A percentile compares a stretch with the other conserved stretches of the same genome.
These are phyloP conservation scores for Diaporthe caulivora DNA, from an alignment of 2,329 filamentous ascomycete species.

Conservation along the genomic window DNA sequence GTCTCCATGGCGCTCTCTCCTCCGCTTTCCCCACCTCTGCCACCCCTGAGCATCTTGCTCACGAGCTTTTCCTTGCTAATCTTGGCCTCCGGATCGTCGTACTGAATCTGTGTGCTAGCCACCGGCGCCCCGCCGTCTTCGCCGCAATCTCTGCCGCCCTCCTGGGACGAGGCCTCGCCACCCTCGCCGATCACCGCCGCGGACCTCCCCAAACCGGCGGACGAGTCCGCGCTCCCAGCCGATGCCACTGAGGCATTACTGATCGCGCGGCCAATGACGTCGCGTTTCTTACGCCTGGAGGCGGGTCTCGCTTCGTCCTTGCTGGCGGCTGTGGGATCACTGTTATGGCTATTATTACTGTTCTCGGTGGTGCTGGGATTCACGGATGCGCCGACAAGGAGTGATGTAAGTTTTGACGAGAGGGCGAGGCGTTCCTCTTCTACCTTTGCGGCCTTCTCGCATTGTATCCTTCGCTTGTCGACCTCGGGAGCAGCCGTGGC, in stretches of 20 bases:
- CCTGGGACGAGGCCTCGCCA: conserved; percentile 35
- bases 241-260: conserved; percentile 69
- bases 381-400: conserved; percentile 50
- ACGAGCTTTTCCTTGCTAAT: conserved; percentile 58
- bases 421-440: conserved; percentile 56
- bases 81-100: conserved; percentile 63
- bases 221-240: conserved; percentile 57
- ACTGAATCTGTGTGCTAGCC: conserved; percentile 64
- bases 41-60: conserved; percentile 54
- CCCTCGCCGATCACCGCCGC: conserved; percentile 40
- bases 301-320: conserved; percentile 28
- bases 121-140: conserved; percentile 49
- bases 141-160: conserved; percentile 31
- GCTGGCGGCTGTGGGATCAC: conserved; percentile 30
- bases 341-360: not conserved
- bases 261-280: conserved; percentile 69
- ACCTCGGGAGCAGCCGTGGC: conserved; percentile 28
- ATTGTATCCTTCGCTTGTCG: conserved; percentile 34
- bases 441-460: conserved; percentile 39
- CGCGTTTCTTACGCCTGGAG: conserved; percentile 54
- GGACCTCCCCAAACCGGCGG: conserved; percentile 39
- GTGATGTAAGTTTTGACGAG: conserved; percentile 56
- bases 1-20: not conserved
- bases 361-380: conserved; percentile 23
- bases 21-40: not conserved